These are phyloP conservation scores for Remersonia thermophila DNA, from an alignment of 2,329 filamentous ascomycete species.

Conservation along the genomic window DNA sequence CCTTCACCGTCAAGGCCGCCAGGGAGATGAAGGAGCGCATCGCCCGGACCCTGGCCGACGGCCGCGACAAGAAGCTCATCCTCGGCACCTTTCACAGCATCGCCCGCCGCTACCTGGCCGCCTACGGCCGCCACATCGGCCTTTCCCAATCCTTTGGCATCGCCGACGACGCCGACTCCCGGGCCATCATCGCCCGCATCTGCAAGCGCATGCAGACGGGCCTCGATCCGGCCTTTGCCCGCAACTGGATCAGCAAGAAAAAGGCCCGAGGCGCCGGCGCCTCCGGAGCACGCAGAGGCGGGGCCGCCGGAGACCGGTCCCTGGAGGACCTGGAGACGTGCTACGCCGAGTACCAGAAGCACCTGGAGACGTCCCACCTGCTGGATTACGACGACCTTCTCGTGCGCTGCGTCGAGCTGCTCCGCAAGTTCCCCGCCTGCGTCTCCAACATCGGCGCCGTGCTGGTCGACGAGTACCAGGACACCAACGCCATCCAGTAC, in stretches of 20 bases:
- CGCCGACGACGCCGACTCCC: constrained; percentile 70
- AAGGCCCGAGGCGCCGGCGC: constrained; percentile 43
- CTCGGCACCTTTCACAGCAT: constrained; percentile 95
- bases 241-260: constrained; percentile 61
- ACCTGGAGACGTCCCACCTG: constrained; percentile 63
- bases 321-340: constrained; percentile 52
- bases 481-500: constrained; percentile 91
- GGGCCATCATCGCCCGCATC: constrained; percentile 69
- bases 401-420: constrained; percentile 66
- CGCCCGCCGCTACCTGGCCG: constrained; percentile 67
- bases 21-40: constrained; percentile 88
- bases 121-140: constrained; percentile 76
- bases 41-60: constrained; percentile 64
- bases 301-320: too few relatives aligned
- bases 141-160: constrained; percentile 78
- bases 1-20: constrained; percentile 92
- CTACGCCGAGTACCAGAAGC: constrained; percentile 66
- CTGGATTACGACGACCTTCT: constrained; percentile 93
- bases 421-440: constrained; percentile 61
- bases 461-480: constrained; percentile 93
- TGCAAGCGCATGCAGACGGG: constrained; percentile 58
- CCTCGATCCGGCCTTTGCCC: constrained; percentile 59
- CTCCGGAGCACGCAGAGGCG: constrained; percentile 7
- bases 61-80: constrained; percentile 62
- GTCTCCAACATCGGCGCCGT: constrained; percentile 85